These are phyloP conservation scores for Tolypocladium pustulatum DNA, from an alignment of 2,329 filamentous ascomycete genomes.

Conservation along the genomic window DNA sequence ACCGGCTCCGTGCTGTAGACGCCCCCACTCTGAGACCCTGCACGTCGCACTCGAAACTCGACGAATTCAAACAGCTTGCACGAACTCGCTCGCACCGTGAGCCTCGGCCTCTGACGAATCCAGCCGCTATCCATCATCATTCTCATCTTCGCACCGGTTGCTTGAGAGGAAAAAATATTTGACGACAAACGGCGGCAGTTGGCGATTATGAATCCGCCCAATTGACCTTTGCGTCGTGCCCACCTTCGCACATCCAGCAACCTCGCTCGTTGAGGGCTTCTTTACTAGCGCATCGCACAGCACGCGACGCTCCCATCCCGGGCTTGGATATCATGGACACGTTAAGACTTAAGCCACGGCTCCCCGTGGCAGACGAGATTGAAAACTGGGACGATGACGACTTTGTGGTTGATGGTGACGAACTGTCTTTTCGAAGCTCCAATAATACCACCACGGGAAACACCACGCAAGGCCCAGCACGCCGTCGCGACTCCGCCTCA, in stretches of 20 bases:
- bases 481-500: constrained; percentile 66
- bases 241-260: not conserved
- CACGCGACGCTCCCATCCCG: constrained; percentile 4
- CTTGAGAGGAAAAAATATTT: not conserved
- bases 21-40: not conserved
- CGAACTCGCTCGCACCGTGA: not conserved
- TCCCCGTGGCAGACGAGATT: constrained; percentile 48
- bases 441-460: constrained; percentile 19
- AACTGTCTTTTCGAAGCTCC: constrained; percentile 49
- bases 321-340: constrained; percentile 36
- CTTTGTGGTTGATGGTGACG: constrained; percentile 58
- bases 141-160: not conserved
- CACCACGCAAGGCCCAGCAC: constrained; percentile 16
- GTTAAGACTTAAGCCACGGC: constrained; percentile 40
- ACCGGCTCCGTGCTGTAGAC: not conserved
- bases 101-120: not conserved
- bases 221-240: constrained; percentile 6
- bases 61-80: not conserved
- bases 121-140: not conserved
- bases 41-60: not conserved
- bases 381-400: constrained; percentile 76
- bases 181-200: not conserved
- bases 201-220: constrained; percentile 12
- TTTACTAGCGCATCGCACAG: not conserved
- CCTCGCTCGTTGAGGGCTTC: not conserved